Percentiles rank a stretch among this genome's conserved stretches.
These are phyloP conservation scores for Vachellia pachyceras DNA, from an alignment of 306 rosid genomes.

Conservation along the genomic window DNA sequence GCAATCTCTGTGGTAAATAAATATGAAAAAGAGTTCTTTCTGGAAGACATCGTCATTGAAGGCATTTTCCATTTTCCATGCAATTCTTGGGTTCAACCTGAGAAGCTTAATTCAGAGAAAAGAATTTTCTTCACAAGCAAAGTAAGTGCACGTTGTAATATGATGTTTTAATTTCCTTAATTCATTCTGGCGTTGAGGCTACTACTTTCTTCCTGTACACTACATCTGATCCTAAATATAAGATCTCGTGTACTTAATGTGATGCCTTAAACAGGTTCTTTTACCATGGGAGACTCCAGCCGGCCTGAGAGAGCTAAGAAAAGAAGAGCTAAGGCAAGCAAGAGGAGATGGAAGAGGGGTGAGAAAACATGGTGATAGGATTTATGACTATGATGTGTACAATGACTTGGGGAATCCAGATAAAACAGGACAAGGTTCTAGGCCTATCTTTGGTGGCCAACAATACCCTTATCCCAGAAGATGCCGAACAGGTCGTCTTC, in stretches of 20 bases:
- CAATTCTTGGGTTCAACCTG: constrained; percentile 53
- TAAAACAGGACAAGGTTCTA: neutral
- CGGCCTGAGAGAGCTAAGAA: constrained; percentile 43
- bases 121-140: constrained; percentile 50
- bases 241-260: no score
- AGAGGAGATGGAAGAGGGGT: constrained; percentile 49
- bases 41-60: constrained; percentile 44
- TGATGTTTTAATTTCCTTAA: no score
- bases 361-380: constrained; percentile 31
- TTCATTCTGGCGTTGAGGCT: no score
- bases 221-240: no score
- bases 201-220: no score
- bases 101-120: constrained; percentile 15
- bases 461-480: constrained; percentile 43
- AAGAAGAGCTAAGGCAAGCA: constrained; percentile 39
- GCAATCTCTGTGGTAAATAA: constrained; percentile 44
- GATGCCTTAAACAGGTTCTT: constrained; percentile 25
- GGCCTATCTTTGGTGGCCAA: constrained; percentile 38
- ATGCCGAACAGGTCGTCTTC: constrained; percentile 51
- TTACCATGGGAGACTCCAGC: constrained; percentile 47
- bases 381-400: constrained; percentile 35
- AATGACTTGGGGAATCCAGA: constrained; percentile 47
- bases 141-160: constrained; percentile 15
- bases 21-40: constrained; percentile 41
- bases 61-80: constrained; percentile 32